Evolutionary conservation across 2,329 filamentous ascomycete genomes (phyloP).

Genomic region (Ophiostoma montium): DNA sequence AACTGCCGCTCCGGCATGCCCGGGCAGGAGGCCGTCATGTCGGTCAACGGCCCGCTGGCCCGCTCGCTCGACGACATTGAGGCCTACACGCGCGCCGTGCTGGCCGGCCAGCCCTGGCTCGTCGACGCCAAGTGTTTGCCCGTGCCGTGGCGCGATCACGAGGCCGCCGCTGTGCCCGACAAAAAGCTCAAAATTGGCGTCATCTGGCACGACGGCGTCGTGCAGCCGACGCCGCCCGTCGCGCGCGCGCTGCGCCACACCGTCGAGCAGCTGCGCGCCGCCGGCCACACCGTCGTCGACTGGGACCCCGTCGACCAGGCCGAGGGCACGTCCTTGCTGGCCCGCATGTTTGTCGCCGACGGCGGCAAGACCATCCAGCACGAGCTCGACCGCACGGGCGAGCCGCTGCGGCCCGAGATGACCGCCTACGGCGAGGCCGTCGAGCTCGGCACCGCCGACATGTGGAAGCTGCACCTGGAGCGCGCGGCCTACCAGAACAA

Average conservation of each 20-base stretch:
- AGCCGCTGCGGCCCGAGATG: constrained; percentile 29
- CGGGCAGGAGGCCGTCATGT: constrained; percentile 50
- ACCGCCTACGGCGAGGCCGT: constrained; percentile 18
- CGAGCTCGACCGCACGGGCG: constrained; percentile 20
- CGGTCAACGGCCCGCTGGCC: constrained; percentile 50
- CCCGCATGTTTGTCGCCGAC: constrained; percentile 34
- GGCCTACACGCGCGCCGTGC: constrained; percentile 37
- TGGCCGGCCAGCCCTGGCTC: constrained; percentile 40
- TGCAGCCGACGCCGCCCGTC: constrained; percentile 52
- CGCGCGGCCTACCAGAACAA: constrained; percentile 30
- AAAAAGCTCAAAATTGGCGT: constrained; percentile 41
- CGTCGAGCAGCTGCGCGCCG: constrained; percentile 26
- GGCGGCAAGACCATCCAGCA: constrained; percentile 20
- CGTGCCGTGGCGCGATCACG: constrained; percentile 35
- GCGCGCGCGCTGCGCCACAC: constrained; percentile 37
- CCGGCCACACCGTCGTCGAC: constrained; percentile 38
- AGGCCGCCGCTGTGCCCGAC: not conserved
- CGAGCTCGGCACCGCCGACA: constrained; percentile 28
- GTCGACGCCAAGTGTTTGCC: constrained; percentile 43
- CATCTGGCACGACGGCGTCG: constrained; percentile 50
- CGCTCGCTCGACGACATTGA: constrained; percentile 39
- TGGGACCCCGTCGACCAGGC: constrained; percentile 31
- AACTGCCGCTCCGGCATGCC: constrained; percentile 41
- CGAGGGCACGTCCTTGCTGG: constrained; percentile 24
- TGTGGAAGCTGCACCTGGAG: constrained; percentile 34